phyloP scores from a whole-genome alignment of 306 rosid genomes.

The Vigna nakashimae region DNA sequence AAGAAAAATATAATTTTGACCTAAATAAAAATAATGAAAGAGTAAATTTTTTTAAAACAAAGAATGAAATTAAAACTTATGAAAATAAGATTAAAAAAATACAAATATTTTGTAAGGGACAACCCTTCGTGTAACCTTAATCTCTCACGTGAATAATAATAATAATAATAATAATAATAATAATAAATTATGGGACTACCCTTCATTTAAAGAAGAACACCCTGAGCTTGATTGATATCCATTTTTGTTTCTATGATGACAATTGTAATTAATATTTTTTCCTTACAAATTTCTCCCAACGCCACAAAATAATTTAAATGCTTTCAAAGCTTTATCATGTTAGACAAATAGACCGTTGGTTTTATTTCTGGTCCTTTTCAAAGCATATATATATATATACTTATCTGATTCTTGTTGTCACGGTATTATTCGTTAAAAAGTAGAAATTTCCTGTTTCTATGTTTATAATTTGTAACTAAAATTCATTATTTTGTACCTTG shows the following conservation, averaged over 20 bases:
- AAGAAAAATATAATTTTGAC: no score
- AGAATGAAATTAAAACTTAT: no score
- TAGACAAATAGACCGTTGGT: background rate
- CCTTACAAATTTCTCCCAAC: no score
- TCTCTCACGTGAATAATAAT: background rate
- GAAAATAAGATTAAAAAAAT: no score
- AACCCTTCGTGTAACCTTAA: background rate
- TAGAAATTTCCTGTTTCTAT: background rate
- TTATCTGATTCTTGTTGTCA: background rate
- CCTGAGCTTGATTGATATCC: background rate
- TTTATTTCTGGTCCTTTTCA: background rate
- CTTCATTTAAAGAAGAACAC: background rate
- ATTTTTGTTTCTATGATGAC: background rate
- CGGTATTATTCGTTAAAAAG: no score
- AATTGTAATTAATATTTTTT: background rate
- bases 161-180: no score
- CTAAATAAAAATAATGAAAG: no score
- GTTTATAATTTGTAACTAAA: no score
- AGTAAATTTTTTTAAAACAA: no score
- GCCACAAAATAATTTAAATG: no score
- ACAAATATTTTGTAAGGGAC: no score
- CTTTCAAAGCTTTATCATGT: background rate
- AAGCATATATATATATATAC: background rate
- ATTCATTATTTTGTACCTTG: no score
- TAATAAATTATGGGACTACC: background rate